phyloP scores from a whole-genome alignment of 352 stramenopile genomes.

The Pythium plurisporium region DNA sequence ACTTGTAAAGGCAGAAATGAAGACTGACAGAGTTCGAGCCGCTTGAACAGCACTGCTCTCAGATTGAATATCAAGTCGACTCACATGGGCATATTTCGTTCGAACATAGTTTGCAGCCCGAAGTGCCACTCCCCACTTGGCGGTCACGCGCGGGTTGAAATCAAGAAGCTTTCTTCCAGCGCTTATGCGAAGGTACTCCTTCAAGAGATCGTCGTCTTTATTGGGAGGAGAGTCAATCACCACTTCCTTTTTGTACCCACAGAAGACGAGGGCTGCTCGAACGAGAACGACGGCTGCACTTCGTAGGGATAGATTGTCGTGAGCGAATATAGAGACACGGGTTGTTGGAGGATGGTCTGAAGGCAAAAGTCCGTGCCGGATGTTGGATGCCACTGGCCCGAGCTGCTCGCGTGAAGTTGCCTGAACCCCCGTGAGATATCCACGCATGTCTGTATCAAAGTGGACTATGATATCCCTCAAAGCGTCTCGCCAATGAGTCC shows the following conservation, averaged over 20 bases:
- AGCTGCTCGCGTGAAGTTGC: slow-evolving; percentile 19
- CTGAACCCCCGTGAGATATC: slow-evolving; percentile 39
- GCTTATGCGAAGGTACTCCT: slow-evolving; percentile 35
- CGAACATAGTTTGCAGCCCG: slow-evolving; percentile 17
- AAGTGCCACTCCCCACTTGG: slow-evolving; percentile 20
- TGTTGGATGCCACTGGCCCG: background rate
- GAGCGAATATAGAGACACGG: slow-evolving; percentile 9
- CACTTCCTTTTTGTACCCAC: slow-evolving; percentile 32
- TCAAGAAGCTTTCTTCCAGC: slow-evolving; percentile 28
- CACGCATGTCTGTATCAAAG: slow-evolving; percentile 45
- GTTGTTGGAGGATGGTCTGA: background rate
- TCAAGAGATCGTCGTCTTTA: slow-evolving; percentile 27
- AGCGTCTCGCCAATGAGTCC: slow-evolving; percentile 18
- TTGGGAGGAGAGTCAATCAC: slow-evolving; percentile 13
- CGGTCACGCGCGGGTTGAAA: slow-evolving; percentile 26
- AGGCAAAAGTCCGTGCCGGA: slow-evolving; percentile 5
- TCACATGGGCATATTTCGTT: slow-evolving; percentile 4
- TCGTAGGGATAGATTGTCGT: background rate
- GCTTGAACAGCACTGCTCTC: background rate
- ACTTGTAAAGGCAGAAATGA: slow-evolving; percentile 23
- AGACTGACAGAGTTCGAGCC: slow-evolving; percentile 18
- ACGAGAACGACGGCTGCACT: slow-evolving; percentile 20
- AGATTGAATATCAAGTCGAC: background rate
- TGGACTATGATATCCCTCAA: slow-evolving; percentile 26
- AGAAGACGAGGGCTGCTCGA: slow-evolving; percentile 28